Percentiles rank a stretch among this genome's conserved stretches.
phyloP scores from a whole-genome alignment of 1,284 basidiomycete genomes.

The Spongispora temasekensis region DNA sequence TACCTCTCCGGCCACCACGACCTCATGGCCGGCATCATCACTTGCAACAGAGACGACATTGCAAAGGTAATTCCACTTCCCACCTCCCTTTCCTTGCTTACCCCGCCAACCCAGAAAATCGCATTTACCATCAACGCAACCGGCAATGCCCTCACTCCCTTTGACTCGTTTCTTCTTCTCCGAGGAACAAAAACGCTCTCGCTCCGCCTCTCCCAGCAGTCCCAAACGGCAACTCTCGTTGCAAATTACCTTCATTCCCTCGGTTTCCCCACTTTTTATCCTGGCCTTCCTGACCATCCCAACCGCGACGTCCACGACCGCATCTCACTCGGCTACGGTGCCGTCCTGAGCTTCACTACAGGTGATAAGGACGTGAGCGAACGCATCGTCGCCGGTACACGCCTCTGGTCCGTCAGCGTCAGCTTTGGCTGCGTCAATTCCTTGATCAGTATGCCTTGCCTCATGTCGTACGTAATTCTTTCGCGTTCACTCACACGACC shows the following conservation, averaged over 20 bases:
- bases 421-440: conserved; percentile 99
- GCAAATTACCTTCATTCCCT: conserved; percentile 86
- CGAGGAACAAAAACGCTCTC: conserved; percentile 97
- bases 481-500: conserved; percentile 12
- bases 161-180: conserved; percentile 94
- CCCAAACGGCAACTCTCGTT: conserved; percentile 80
- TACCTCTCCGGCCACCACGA: conserved; percentile 99
- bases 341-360: conserved; percentile 94
- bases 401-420: conserved; percentile 97
- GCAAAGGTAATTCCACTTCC: conserved; percentile 61
- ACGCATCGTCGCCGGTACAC: conserved; percentile 88
- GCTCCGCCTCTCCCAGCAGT: conserved; percentile 95
- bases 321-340: conserved; percentile 89
- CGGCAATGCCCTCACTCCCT: conserved; percentile 95
- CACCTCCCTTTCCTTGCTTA: conserved; percentile 1
- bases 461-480: conserved; percentile 86
- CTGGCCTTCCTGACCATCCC: conserved; percentile 85
- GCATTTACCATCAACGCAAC: conserved; percentile 95
- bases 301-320: conserved; percentile 86
- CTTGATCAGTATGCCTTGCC: conserved; percentile 98
- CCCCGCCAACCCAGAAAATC: conserved; percentile 58
- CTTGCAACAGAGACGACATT: conserved; percentile 89
- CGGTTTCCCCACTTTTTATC: conserved; percentile 95
- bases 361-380: conserved; percentile 91
- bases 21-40: conserved; percentile 96